Base-by-base conservation (phyloP, 1,284 basidiomycete species). In the Cryptococcus jaspeensis region DNA sequence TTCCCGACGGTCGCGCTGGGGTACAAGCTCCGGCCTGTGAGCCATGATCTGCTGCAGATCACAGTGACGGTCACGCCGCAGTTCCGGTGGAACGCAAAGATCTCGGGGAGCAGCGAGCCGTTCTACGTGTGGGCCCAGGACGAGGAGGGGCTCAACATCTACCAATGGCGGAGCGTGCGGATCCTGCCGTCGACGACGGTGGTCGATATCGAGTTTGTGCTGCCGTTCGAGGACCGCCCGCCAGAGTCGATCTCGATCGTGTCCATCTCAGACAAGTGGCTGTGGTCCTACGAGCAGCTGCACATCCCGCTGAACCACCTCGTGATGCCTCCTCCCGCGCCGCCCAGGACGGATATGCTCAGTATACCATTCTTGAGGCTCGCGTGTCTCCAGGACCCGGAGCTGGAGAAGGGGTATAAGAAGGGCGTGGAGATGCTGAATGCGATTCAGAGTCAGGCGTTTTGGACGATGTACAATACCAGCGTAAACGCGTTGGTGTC, bases 101-200 rank as follows among this genome's bases (percentile, higher is more conserved):
- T 87, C 4, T 93, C 96, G 63, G 90, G 89, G 0, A 80, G 79
- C 3, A 80, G 81, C 0, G 92, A 99, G 74, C 88, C 92, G 1
- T 97, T 99, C 78, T 96, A 92, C 85, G 78, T 99, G 48, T 99
- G 96, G 95, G 81, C 97, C 6, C 93, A 99, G 78, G 92, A 95
- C 68, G 82, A 88, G 36, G 83, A 89, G 44, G 88, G 87, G 9
- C 68, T 83, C 18, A 83, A 84, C 40, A 96, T 99, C 65, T 81
- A 95, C n/a, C 91, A 96, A 70, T 83, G 89, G 62, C 80, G 86
- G 1, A 86, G 87, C 66, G 77, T 93, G 35, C 71, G 86, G 23
- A 83, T 96, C 62, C 85, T 87, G 39, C 84, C 85, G 62, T 81
- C 82, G n/a, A 88, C 79, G 9, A 85, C 32, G 70, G 81, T 16